phyloP scores from a whole-genome alignment of 257 asterid species.

The Sherardia arvensis region DNA sequence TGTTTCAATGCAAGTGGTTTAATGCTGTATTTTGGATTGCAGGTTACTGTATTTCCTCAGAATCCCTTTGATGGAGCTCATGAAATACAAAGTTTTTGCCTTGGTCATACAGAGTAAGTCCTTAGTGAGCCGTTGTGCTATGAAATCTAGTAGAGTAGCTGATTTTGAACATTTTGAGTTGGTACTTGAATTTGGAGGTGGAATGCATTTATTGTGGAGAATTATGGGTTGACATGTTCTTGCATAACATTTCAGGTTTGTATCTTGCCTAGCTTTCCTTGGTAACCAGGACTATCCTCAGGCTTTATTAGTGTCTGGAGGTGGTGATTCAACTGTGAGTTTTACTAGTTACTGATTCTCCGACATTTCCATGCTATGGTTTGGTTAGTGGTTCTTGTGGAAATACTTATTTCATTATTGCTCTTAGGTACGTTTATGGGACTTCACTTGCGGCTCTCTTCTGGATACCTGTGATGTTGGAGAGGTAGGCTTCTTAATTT shows the following conservation, averaged over 20 bases:
- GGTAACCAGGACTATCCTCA: constrained; percentile 32
- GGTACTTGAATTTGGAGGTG: not conserved
- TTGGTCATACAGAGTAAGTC: constrained; percentile 88
- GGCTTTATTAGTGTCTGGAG: constrained; percentile 70
- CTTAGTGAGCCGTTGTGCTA: not conserved
- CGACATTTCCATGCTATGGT: not conserved
- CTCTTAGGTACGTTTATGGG: constrained; percentile 90
- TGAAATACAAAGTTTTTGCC: constrained; percentile 87
- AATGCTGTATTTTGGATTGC: constrained; percentile 17
- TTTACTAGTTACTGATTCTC: not conserved
- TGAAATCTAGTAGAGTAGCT: not conserved
- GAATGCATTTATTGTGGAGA: too few species aligned
- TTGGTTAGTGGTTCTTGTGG: not conserved
- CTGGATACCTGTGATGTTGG: constrained; percentile 76
- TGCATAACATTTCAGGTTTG: constrained; percentile 49
- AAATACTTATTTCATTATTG: not conserved
- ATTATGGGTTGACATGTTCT: constrained; percentile 3
- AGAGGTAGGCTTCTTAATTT: constrained; percentile 40
- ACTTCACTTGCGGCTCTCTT: constrained; percentile 64
- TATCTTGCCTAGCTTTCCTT: constrained; percentile 69
- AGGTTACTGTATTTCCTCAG: constrained; percentile 75
- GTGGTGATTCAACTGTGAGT: constrained; percentile 99
- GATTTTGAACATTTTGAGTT: not conserved
- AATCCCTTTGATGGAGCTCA: constrained; percentile 73
- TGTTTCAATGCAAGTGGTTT: constrained; percentile 2